A percentile compares a stretch with the other conserved stretches of the same genome.
Evolutionary conservation across 495 filamentous ascomycete genomes (phyloP).

Genomic region (Penicillium atrosanguineum): DNA sequence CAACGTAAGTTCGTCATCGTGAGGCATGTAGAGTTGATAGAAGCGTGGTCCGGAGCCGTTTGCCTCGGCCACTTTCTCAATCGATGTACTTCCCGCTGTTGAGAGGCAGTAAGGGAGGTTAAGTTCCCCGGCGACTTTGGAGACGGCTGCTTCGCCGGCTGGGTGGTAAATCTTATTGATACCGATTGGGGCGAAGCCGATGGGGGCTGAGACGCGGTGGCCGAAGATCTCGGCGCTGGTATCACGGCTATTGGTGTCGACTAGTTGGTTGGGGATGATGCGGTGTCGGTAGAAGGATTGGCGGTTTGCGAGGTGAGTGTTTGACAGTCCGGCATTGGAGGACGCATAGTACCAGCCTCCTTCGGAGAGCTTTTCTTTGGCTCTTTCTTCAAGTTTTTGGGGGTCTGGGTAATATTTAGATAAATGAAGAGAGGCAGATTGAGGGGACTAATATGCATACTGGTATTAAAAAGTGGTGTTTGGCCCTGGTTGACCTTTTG

Average conservation of each 20-base stretch:
- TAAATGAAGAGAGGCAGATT: not conserved
- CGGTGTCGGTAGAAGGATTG: conserved; percentile 68
- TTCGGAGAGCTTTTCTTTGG: conserved; percentile 52
- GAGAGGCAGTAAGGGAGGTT: conserved; percentile 56
- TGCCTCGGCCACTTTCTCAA: conserved; percentile 58
- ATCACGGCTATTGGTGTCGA: conserved; percentile 60
- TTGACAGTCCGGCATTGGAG: conserved; percentile 63
- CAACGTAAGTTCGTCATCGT: conserved; percentile 58
- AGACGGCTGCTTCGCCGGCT: conserved; percentile 55
- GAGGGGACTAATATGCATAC: conserved; percentile 6
- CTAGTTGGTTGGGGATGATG: conserved; percentile 60
- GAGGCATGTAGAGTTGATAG: conserved; percentile 65
- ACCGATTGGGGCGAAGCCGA: conserved; percentile 65
- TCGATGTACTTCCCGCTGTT: conserved; percentile 56
- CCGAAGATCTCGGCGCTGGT: conserved; percentile 60
- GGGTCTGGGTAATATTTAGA: conserved; percentile 41
- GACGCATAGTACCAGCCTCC: conserved; percentile 54
- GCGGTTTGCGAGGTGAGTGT: conserved; percentile 64
- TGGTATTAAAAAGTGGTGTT: conserved; percentile 56
- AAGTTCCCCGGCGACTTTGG: conserved; percentile 55
- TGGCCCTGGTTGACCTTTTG: conserved; percentile 56
- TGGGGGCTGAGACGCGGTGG: conserved; percentile 55
- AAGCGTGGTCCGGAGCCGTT: conserved; percentile 53
- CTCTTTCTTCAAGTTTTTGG: conserved; percentile 55
- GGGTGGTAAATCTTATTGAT: conserved; percentile 66